Percentiles rank a stretch among this genome's conserved stretches.
These are phyloP conservation scores for Eucalyptus pauciflora DNA, from an alignment of 345 rosid species.

Conservation along the genomic window DNA sequence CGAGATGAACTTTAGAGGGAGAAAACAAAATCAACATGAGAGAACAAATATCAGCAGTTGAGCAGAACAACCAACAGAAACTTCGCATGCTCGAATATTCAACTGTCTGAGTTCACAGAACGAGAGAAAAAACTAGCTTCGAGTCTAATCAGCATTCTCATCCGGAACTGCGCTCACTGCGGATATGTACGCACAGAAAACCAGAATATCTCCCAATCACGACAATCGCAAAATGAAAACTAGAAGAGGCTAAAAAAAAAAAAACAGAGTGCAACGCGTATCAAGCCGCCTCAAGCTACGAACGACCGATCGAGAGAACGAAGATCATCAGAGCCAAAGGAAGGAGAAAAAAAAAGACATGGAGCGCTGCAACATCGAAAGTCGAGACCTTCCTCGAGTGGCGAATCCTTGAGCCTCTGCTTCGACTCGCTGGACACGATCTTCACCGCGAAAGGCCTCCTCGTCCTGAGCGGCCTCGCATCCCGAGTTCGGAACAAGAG, in stretches of 20 bases:
- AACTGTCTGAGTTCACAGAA: neutral
- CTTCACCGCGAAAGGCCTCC: constrained; percentile 6
- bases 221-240: neutral
- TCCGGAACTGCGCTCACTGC: neutral
- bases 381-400: constrained; percentile 6
- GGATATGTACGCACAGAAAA: neutral
- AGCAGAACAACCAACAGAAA: neutral
- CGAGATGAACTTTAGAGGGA: neutral
- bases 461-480: neutral
- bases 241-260: neutral
- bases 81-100: neutral
- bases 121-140: neutral
- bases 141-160: neutral
- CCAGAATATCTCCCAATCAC: neutral
- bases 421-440: constrained; percentile 22
- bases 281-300: neutral
- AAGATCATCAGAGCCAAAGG: neutral
- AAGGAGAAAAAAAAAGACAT: neutral
- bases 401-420: constrained; percentile 10
- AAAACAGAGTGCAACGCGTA: neutral
- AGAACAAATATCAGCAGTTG: neutral
- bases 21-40: neutral
- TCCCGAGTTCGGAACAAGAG: neutral
- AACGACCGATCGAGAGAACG: neutral
- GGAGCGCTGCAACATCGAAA: neutral